Conservation (phyloP, 2,329 filamentous ascomycete genomes). For the Sclerotinia subarctica region DNA sequence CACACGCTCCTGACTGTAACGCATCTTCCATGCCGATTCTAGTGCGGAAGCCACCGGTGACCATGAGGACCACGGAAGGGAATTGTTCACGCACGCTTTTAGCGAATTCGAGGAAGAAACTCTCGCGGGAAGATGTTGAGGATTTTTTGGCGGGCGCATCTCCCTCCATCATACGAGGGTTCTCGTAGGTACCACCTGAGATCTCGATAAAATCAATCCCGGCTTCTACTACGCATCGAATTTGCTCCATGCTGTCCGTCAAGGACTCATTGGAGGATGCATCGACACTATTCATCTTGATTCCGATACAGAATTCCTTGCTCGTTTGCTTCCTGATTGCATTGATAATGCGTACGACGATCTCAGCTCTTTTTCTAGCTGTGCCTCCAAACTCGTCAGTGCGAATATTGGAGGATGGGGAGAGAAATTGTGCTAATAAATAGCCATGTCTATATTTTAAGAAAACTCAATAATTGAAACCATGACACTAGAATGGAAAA, state of each 20-base stretch:
- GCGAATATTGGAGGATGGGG: conserved; percentile 63
- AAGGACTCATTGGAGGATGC: conserved; percentile 41
- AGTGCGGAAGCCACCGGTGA: conserved; percentile 62
- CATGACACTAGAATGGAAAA: conserved; percentile 39
- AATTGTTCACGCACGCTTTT: conserved; percentile 47
- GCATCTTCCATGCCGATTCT: conserved; percentile 49
- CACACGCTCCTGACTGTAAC: conserved; percentile 45
- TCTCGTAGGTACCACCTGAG: conserved; percentile 59
- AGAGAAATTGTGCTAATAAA: conserved; percentile 66
- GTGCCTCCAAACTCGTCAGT: conserved; percentile 66
- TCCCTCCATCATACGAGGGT: conserved; percentile 40
- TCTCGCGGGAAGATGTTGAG: conserved; percentile 54
- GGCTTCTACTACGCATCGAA: conserved; percentile 47
- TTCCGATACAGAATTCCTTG: conserved; percentile 47
- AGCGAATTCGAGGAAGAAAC: conserved; percentile 67
- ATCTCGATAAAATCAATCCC: conserved; percentile 66
- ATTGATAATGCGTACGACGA: conserved; percentile 66
- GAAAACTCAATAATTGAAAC: conserved; percentile 32
- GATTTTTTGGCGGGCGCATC: neutral
- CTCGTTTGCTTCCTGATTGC: conserved; percentile 46
- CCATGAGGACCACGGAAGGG: conserved; percentile 48
- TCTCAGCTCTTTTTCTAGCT: conserved; percentile 65
- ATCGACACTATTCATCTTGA: conserved; percentile 59
- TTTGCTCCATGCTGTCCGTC: conserved; percentile 56
- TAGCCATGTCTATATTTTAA: conserved; percentile 59